Percentiles rank a stretch among this genome's conserved stretches.
phyloP scores from a whole-genome alignment of 495 filamentous ascomycete genomes.

The Thermothielavioides terrestris region DNA sequence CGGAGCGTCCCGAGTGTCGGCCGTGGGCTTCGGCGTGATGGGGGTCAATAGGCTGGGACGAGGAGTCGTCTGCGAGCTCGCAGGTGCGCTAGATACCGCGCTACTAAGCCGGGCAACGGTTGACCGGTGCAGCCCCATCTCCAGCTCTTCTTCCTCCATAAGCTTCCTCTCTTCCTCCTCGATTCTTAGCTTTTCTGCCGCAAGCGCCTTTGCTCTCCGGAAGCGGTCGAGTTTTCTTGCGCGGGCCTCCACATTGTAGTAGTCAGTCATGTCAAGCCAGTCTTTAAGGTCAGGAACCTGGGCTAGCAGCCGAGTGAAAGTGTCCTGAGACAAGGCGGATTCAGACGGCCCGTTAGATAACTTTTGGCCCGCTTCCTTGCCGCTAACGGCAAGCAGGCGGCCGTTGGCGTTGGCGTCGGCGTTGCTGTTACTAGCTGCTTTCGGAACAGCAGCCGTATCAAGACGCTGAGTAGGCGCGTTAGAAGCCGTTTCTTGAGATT shows the following conservation, averaged over 20 bases:
- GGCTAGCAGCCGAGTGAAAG: constrained; percentile 13
- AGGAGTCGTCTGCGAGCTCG: constrained; percentile 8
- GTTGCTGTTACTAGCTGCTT: not conserved
- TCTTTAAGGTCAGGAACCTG: constrained; percentile 44
- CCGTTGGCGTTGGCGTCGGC: not conserved
- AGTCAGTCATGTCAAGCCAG: constrained; percentile 54
- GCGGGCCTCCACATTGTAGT: constrained; percentile 44
- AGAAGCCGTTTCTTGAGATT: not conserved
- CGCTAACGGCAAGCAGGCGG: not conserved
- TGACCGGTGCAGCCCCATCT: constrained; percentile 11
- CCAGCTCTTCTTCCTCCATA: constrained; percentile 23
- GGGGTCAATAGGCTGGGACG: constrained; percentile 3
- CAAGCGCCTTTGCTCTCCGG: constrained; percentile 36
- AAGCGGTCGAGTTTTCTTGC: constrained; percentile 38
- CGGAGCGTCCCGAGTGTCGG: not conserved
- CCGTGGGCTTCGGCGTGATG: not conserved
- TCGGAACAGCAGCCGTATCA: not conserved
- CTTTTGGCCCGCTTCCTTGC: not conserved
- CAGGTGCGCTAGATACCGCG: constrained; percentile 6
- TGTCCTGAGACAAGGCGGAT: not conserved
- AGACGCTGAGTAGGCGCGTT: not conserved
- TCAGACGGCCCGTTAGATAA: not conserved
- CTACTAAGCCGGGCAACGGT: not conserved
- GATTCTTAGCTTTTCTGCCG: constrained; percentile 30
- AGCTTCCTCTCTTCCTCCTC: constrained; percentile 27